Evolutionary conservation across 2,329 filamentous ascomycete genomes (phyloP).

Genomic region (Trichoderma koningiopsis): DNA sequence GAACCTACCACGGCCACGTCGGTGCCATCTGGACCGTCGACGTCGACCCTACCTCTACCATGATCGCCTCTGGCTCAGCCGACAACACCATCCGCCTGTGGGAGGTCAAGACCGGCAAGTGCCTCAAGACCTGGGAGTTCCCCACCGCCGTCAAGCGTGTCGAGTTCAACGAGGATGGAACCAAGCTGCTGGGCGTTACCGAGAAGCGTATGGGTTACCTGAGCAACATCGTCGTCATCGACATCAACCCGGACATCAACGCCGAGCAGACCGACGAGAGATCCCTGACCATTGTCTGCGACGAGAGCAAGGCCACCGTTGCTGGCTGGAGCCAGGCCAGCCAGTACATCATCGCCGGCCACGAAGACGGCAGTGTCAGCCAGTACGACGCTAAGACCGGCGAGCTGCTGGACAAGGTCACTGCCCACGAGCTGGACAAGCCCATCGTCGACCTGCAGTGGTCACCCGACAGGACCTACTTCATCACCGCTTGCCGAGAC

Average conservation of each 20-base stretch:
- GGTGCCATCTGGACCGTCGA: constrained; percentile 99
- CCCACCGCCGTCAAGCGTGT: constrained; percentile 95
- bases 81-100: constrained; percentile 98
- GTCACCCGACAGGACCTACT: constrained; percentile 91
- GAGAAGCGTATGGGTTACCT: constrained; percentile 98
- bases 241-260: constrained; percentile 81
- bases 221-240: constrained; percentile 89
- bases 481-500: constrained; percentile 97
- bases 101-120: constrained; percentile 90
- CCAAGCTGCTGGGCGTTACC: constrained; percentile 86
- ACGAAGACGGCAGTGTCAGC: constrained; percentile 93
- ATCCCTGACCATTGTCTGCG: constrained; percentile 83
- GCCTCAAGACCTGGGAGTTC: constrained; percentile 97
- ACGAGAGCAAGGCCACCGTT: constrained; percentile 95
- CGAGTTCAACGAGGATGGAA: constrained; percentile 95
- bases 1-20: constrained; percentile 94
- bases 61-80: constrained; percentile 92
- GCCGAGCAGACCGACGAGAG: constrained; percentile 85
- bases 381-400: constrained; percentile 91
- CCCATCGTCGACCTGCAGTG: constrained; percentile 94
- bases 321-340: constrained; percentile 93
- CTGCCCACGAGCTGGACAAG: constrained; percentile 81
- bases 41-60: constrained; percentile 85
- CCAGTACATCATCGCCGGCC: constrained; percentile 96
- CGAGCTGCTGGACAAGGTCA: constrained; percentile 77